Percentiles rank a stretch among this genome's conserved stretches.
phyloP scores from a whole-genome alignment of 371 early-diverging fungal genomes.

The Blakeslea trispora region DNA sequence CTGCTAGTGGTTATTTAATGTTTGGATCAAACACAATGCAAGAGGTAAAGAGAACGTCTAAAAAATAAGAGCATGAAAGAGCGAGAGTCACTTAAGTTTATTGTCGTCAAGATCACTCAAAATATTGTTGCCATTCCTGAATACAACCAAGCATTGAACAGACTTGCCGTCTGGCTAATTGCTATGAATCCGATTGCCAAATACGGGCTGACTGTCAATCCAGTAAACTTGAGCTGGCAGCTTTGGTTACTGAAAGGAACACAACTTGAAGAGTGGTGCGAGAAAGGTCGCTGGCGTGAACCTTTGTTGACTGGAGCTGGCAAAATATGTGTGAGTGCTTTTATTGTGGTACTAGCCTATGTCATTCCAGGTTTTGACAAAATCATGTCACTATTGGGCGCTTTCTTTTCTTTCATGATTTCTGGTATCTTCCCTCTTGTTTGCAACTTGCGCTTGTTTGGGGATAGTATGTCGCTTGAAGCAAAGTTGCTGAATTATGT shows the following conservation, averaged over 20 bases:
- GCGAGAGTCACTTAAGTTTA: not conserved
- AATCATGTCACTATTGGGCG: constrained; percentile 71
- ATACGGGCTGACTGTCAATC: constrained; percentile 66
- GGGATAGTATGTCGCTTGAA: constrained; percentile 18
- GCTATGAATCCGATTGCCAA: constrained; percentile 75
- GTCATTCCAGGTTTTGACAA: constrained; percentile 65
- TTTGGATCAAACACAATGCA: constrained; percentile 69
- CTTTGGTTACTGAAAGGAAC: constrained; percentile 33
- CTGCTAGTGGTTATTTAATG: constrained; percentile 71
- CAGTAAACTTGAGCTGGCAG: constrained; percentile 63
- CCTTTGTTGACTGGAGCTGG: constrained; percentile 28
- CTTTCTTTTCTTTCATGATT: constrained; percentile 63
- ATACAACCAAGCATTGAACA: constrained; percentile 57
- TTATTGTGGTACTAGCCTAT: constrained; percentile 54
- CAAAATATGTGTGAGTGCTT: constrained; percentile 33
- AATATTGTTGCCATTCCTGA: constrained; percentile 62
- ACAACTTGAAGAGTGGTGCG: constrained; percentile 29
- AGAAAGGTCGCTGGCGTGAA: constrained; percentile 25
- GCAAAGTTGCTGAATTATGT: constrained; percentile 15
- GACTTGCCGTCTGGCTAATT: constrained; percentile 59
- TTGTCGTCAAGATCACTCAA: constrained; percentile 58
- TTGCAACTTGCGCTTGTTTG: constrained; percentile 51
- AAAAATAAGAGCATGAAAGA: too few relatives aligned
- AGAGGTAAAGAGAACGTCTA: constrained; percentile 61
- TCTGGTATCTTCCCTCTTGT: constrained; percentile 63